Evolutionary conservation across 2,329 filamentous ascomycete genomes (phyloP), one percentile per base, ranked within the genome.

Genomic region (Aureobasidium sp.): DNA sequence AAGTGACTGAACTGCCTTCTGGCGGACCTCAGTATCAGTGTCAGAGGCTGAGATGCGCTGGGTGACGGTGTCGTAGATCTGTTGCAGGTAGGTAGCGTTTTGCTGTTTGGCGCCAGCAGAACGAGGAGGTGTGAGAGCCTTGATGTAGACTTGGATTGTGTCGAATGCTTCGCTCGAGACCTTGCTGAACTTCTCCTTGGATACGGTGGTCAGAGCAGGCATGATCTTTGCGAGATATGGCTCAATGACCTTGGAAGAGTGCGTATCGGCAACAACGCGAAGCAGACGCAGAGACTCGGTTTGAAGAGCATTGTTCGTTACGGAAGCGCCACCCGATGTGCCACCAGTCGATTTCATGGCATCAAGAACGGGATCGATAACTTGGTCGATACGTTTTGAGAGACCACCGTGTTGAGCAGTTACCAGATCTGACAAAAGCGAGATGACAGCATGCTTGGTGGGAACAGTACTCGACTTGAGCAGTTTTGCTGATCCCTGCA

Each of bases 21-120:
- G 94, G 27, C 96, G 91, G 60, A 98, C 96, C 77, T 98, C 96
- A 0, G 94, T 88, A 75, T 98, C 96, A n/a, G 93, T 92, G 75
- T 97, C 95, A 53, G 88, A 92, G 38, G 94, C 91, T 1, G 90
- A 89, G 55, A 95, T 91, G 43, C 93, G 90, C 64, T 91, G 87
- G 40, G 94, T 80, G 27, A 97, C 88, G n/a, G 93, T 90, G 11
- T 93, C 87, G 72, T 93, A 97, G 0, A 99, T 85, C 73, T 93
- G 90, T 53, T 91, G 87, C 51, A 99, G 79, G 71, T 97, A 90
- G 13, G 85, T 81, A 71, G 91, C 90, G 75, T 93, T 92, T 74
- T 91, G 91, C 66, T 88, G 84, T 15, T 90, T 90, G 47, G 88
- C 88, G 38, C 86, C 82, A 53, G 87, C 88, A 11, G 93, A 91